Conservation (phyloP, 2,329 filamentous ascomycete genomes). For the Aspergillus calidoustus region DNA sequence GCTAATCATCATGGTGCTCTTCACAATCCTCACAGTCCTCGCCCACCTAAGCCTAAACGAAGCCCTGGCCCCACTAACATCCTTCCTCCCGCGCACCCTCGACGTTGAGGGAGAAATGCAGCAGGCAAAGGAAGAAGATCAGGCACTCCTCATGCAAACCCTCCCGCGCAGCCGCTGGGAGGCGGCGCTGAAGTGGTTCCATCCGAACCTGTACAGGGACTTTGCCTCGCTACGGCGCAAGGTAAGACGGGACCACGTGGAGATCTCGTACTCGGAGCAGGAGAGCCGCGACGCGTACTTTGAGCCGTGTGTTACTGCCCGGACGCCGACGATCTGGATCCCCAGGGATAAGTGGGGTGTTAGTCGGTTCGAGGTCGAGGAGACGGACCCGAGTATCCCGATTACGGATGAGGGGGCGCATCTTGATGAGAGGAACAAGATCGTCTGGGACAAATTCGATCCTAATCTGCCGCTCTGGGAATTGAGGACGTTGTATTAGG, state of each 20-base stretch:
- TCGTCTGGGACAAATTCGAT: conserved; percentile 63
- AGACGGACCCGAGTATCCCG: conserved; percentile 70
- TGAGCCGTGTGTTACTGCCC: conserved; percentile 69
- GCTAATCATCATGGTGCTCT: conserved; percentile 74
- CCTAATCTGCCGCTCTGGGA: conserved; percentile 62
- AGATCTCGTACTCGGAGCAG: conserved; percentile 65
- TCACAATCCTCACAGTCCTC: conserved; percentile 74
- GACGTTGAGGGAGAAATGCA: conserved; percentile 59
- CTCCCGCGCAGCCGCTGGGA: conserved; percentile 18
- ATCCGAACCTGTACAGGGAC: conserved; percentile 76
- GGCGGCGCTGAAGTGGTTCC: conserved; percentile 54
- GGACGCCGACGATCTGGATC: conserved; percentile 76
- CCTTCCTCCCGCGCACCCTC: conserved; percentile 74
- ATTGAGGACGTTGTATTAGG: conserved; percentile 56
- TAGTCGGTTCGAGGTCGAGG: conserved; percentile 74
- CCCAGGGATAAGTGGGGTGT: conserved; percentile 75
- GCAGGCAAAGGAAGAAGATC: conserved; percentile 40
- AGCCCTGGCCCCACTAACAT: conserved; percentile 51
- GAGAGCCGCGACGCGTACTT: conserved; percentile 71
- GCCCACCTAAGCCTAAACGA: conserved; percentile 67
- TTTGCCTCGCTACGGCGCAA: conserved; percentile 73
- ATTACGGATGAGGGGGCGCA: conserved; percentile 79
- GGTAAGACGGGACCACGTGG: conserved; percentile 62
- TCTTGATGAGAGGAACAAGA: conserved; percentile 70
- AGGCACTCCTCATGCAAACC: background rate